Percentiles rank a stretch among this genome's conserved stretches.
Evolutionary conservation across 2,329 filamentous ascomycete species (phyloP).

Genomic region (Stachybotrys echinatus): DNA sequence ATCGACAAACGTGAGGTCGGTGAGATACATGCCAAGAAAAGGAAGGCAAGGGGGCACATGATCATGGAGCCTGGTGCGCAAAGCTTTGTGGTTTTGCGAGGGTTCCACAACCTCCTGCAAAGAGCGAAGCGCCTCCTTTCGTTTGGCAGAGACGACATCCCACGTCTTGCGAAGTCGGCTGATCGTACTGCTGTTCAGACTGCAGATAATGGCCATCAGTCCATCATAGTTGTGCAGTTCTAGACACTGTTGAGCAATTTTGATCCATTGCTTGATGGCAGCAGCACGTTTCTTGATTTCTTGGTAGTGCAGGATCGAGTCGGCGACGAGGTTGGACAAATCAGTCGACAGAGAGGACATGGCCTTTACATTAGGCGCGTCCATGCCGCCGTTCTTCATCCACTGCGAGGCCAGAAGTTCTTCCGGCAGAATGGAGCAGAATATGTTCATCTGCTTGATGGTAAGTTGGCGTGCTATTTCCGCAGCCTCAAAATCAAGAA

Average conservation of each 20-base stretch:
- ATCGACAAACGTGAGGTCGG: constrained; percentile 92
- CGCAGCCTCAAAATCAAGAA: constrained; percentile 86
- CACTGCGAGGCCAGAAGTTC: constrained; percentile 89
- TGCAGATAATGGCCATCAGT: constrained; percentile 94
- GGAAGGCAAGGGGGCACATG: constrained; percentile 89
- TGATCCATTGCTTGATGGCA: constrained; percentile 97
- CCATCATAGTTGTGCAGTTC: constrained; percentile 95
- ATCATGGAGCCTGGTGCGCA: constrained; percentile 77
- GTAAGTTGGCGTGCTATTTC: constrained; percentile 92
- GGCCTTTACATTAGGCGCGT: constrained; percentile 83
- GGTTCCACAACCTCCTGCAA: constrained; percentile 85
- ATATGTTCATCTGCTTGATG: constrained; percentile 84
- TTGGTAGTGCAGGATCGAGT: constrained; percentile 82
- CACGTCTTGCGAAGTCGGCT: constrained; percentile 84
- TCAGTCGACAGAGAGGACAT: constrained; percentile 93
- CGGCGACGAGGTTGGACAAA: constrained; percentile 84
- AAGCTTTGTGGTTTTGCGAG: constrained; percentile 82
- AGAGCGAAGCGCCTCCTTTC: constrained; percentile 70
- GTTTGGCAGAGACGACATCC: constrained; percentile 81
- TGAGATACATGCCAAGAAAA: constrained; percentile 94
- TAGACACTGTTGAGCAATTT: constrained; percentile 80
- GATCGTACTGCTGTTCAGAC: constrained; percentile 87
- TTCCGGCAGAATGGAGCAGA: constrained; percentile 86
- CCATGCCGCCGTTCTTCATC: constrained; percentile 79
- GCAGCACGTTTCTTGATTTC: constrained; percentile 88